phyloP scores from a whole-genome alignment of 805 yeast species.

The Wickerhamiella slavikovae region DNA sequence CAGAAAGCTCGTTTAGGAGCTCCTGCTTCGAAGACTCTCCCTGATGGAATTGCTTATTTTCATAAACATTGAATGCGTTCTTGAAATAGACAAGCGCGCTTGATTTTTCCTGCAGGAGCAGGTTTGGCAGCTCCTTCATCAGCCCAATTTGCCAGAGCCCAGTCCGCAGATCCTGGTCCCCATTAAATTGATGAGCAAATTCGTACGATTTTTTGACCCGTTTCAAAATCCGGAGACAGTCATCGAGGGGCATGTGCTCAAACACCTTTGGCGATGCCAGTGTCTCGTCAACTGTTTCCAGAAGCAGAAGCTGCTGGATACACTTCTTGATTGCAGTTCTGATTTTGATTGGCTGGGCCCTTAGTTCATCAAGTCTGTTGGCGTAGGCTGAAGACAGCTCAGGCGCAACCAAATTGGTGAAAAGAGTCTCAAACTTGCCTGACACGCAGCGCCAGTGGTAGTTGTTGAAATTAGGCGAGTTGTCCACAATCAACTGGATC shows the following conservation, averaged over 20 bases:
- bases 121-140: slow-evolving; percentile 78
- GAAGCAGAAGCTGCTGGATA: slow-evolving; percentile 72
- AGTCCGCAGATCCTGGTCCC: slow-evolving; percentile 71
- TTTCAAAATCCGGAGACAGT: slow-evolving; percentile 37
- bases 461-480: slow-evolving; percentile 38
- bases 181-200: slow-evolving; percentile 76
- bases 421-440: slow-evolving; percentile 43
- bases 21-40: slow-evolving; percentile 25
- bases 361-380: slow-evolving; percentile 1
- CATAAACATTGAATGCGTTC: slow-evolving; percentile 60
- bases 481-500: slow-evolving; percentile 57
- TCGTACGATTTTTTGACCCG: slow-evolving; percentile 48
- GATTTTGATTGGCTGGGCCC: slow-evolving; percentile 19
- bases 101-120: slow-evolving; percentile 77
- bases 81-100: slow-evolving; percentile 74
- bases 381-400: slow-evolving; percentile 46
- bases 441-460: slow-evolving; percentile 61
- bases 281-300: slow-evolving; percentile 66
- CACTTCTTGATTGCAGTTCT: slow-evolving; percentile 78
- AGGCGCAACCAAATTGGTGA: slow-evolving; percentile 65
- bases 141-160: slow-evolving; percentile 80
- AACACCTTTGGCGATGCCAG: slow-evolving; percentile 45
- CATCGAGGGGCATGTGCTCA: slow-evolving; percentile 41
- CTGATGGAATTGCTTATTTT: slow-evolving; percentile 27
- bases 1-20: slow-evolving; percentile 35